Evolutionary conservation across 495 filamentous ascomycete genomes (phyloP).

Genomic region (Neurospora sp.): DNA sequence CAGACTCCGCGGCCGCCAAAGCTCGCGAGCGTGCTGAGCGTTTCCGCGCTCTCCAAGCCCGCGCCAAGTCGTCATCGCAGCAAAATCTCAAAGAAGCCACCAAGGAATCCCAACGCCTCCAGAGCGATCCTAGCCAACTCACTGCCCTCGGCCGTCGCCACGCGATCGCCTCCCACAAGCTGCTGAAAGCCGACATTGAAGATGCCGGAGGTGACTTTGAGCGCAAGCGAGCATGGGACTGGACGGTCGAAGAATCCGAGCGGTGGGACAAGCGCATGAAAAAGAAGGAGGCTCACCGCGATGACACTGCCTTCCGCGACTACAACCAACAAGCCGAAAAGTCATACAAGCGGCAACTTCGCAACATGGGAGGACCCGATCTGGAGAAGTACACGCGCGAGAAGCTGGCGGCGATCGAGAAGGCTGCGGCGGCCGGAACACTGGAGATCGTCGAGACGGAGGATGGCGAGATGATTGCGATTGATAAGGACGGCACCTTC

Average conservation of each 20-base stretch:
- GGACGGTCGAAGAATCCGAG: constrained; percentile 89
- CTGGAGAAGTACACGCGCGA: constrained; percentile 73
- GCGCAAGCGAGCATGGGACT: constrained; percentile 96
- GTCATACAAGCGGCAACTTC: constrained; percentile 85
- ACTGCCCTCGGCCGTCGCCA: constrained; percentile 65
- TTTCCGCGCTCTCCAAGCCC: constrained; percentile 79
- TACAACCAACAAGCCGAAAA: constrained; percentile 80
- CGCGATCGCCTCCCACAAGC: constrained; percentile 81
- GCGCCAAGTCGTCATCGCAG: constrained; percentile 67
- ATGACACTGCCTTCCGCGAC: constrained; percentile 84
- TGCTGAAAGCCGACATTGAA: constrained; percentile 82
- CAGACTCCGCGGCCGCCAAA: constrained; percentile 32
- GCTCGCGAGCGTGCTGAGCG: constrained; percentile 49
- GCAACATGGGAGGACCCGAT: constrained; percentile 54
- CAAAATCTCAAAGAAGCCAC: constrained; percentile 77
- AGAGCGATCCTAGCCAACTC: constrained; percentile 63
- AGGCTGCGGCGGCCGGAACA: constrained; percentile 66
- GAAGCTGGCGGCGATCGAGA: constrained; percentile 75
- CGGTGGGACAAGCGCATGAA: constrained; percentile 83
- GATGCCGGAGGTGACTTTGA: constrained; percentile 87
- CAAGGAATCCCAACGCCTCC: constrained; percentile 68
- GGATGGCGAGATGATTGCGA: constrained; percentile 85
- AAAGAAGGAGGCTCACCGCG: constrained; percentile 74
- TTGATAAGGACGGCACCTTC: constrained; percentile 83
- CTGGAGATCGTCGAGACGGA: constrained; percentile 89